A percentile compares a stretch with the other conserved stretches of the same genome.
Conservation (phyloP, 768 basidiomycete species). For the Lactifluus piperatus region DNA sequence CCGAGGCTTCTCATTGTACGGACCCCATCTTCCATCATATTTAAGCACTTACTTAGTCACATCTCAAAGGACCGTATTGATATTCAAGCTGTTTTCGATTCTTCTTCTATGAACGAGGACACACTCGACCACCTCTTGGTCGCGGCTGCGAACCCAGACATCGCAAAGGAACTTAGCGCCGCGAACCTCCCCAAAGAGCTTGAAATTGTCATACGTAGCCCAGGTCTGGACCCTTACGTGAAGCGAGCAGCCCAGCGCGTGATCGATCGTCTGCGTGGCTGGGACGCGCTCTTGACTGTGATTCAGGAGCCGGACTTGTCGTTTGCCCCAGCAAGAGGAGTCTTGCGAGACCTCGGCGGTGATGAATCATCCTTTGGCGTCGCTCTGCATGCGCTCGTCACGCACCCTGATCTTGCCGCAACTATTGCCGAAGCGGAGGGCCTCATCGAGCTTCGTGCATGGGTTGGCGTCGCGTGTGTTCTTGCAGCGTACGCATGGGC, state of each 20-base stretch:
- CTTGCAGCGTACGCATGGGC: constrained; percentile 73
- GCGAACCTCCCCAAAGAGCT: constrained; percentile 37
- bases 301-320: constrained; percentile 46
- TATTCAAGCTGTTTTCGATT: constrained; percentile 44
- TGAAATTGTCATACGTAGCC: constrained; percentile 30
- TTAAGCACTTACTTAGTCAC: neutral
- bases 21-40: constrained; percentile 21
- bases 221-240: constrained; percentile 32
- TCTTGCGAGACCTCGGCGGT: constrained; percentile 51
- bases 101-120: constrained; percentile 42
- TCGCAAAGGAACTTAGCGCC: constrained; percentile 44
- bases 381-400: constrained; percentile 62
- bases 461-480: constrained; percentile 57
- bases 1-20: constrained; percentile 39
- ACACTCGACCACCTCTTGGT: constrained; percentile 51
- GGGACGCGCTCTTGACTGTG: constrained; percentile 54
- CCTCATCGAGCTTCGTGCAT: constrained; percentile 57
- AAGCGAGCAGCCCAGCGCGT: constrained; percentile 43
- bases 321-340: constrained; percentile 37
- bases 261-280: constrained; percentile 42
- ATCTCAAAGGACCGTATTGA: constrained; percentile 49
- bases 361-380: constrained; percentile 65
- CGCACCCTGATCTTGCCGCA: constrained; percentile 42
- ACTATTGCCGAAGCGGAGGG: constrained; percentile 26
- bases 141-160: constrained; percentile 55